Base-by-base conservation (phyloP, 2,329 filamentous ascomycete species). In the Macrophomina tecta region DNA sequence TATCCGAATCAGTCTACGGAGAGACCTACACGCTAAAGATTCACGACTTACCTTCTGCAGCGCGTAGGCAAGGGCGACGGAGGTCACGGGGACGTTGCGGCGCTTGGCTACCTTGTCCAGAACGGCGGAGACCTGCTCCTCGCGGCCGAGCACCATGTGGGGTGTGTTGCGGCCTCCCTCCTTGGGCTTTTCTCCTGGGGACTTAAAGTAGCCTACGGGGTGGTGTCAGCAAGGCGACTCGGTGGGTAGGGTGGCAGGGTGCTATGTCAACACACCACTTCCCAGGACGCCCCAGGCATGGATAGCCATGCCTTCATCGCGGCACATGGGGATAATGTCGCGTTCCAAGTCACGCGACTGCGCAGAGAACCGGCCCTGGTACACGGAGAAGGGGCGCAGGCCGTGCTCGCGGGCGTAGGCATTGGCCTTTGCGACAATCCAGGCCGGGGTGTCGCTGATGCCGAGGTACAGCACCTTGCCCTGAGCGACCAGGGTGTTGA, bases 21-120 rank as follows among this genome's bases (percentile, higher is more conserved):
- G 23, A 23, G 23, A 23, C 23, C 2, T 23, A 23, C 23, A 23
- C 3, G 23, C 23, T 2, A 23, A 23, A 23, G 23, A 23, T 23
- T 23, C 23, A 23, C 23, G 3, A 23, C 23, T 23, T 23, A 12
- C 6, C 36, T 45, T 45, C 9, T 45, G 42, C 83, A 91, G 85
- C 12, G 93, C 87, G 73, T 93, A 93, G 1, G 91, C 90, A 28
- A 93, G 77, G 9, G 91, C 90, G 36, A 91, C 79, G 1, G 48
- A 16, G 2, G 51, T 64, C 12, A 90, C 80, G 45, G 82, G 80
- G 9, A 81, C 79, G 46, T 36, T 36, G 3, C 42, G 23, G 14
- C 6, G 4, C 70, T 89, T 85, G 0, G 86, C 88, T 7, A 91
- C 83, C 70, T 86, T 82, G 32, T 86, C 87, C 0, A 93, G 81